A percentile compares a stretch with the other conserved stretches of the same genome.
Conservation (phyloP, 164 flowering plant genomes). For the Nymphaea thermarum region DNA sequence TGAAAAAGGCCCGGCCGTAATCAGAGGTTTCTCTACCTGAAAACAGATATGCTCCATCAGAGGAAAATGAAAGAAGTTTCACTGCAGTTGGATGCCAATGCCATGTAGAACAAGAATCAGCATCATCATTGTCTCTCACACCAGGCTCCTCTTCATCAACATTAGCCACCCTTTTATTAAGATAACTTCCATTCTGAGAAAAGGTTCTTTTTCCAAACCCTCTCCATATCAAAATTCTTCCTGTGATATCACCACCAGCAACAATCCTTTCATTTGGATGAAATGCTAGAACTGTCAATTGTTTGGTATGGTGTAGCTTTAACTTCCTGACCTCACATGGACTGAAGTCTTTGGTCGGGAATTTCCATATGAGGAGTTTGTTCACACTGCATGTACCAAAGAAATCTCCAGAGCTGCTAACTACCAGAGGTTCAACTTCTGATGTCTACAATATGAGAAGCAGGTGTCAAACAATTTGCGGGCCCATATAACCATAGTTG, state of each 20-base stretch:
- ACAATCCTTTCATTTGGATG: constrained; percentile 74
- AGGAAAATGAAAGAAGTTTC: constrained; percentile 57
- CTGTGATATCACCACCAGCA: constrained; percentile 87
- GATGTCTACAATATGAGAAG: constrained; percentile 31
- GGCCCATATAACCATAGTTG: not conserved
- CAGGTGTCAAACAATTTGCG: not conserved
- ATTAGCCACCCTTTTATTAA: constrained; percentile 11
- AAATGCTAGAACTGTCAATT: constrained; percentile 59
- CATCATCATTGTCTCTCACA: constrained; percentile 77
- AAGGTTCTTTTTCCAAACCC: constrained; percentile 52
- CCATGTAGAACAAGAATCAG: constrained; percentile 91
- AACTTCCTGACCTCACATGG: constrained; percentile 34
- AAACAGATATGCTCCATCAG: constrained; percentile 86
- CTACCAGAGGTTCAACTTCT: constrained; percentile 33
- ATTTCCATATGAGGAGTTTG: constrained; percentile 61
- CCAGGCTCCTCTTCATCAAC: constrained; percentile 67
- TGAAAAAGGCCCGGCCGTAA: too few species aligned
- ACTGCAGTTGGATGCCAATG: constrained; percentile 94
- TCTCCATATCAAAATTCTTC: constrained; percentile 92
- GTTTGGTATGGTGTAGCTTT: constrained; percentile 72
- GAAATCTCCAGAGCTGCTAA: constrained; percentile 51
- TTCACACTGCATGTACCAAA: constrained; percentile 51
- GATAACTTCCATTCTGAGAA: constrained; percentile 8
- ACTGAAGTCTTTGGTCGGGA: constrained; percentile 32
- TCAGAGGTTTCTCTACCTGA: constrained; percentile 42